These are phyloP conservation scores for Fremontodendron californicum DNA, from an alignment of 345 rosid genomes.

Conservation along the genomic window DNA sequence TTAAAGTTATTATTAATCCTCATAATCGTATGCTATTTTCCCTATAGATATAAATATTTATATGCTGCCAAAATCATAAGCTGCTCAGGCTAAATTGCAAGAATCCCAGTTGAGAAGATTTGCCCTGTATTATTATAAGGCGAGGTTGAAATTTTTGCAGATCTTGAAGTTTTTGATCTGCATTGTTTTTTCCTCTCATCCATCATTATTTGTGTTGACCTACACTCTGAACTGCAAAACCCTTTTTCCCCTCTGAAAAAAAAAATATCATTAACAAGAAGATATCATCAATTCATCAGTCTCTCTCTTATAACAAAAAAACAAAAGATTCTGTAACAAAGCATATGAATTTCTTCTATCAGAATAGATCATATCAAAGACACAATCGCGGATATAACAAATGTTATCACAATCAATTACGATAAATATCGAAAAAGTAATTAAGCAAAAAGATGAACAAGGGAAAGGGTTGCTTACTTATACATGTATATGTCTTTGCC, in stretches of 20 bases:
- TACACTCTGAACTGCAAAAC: conserved; percentile 74
- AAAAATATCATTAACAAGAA: neutral
- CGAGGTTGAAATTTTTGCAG: conserved; percentile 39
- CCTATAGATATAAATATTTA: neutral
- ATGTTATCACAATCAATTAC: neutral
- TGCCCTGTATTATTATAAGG: conserved; percentile 40
- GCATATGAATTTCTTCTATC: neutral
- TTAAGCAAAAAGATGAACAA: neutral
- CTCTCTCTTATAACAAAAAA: too few relatives aligned
- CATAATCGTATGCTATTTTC: neutral
- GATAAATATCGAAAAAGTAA: neutral
- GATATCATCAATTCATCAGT: too few relatives aligned
- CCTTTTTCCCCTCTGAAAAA: conserved; percentile 77
- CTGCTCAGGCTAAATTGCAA: conserved; percentile 43
- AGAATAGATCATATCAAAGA: too few relatives aligned
- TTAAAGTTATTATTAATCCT: neutral
- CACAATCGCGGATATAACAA: too few relatives aligned
- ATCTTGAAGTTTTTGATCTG: conserved; percentile 40
- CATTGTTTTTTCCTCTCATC: conserved; percentile 62
- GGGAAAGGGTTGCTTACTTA: conserved; percentile 40
- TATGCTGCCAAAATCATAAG: neutral
- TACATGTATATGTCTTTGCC: conserved; percentile 79
- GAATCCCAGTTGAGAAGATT: conserved; percentile 68
- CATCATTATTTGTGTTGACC: conserved; percentile 54
- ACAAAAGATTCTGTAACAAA: neutral